Percentiles rank a stretch among this genome's conserved stretches.
Evolutionary conservation across 371 early-diverging fungal genomes (phyloP).

Genomic region (Rhizopus delemar): DNA sequence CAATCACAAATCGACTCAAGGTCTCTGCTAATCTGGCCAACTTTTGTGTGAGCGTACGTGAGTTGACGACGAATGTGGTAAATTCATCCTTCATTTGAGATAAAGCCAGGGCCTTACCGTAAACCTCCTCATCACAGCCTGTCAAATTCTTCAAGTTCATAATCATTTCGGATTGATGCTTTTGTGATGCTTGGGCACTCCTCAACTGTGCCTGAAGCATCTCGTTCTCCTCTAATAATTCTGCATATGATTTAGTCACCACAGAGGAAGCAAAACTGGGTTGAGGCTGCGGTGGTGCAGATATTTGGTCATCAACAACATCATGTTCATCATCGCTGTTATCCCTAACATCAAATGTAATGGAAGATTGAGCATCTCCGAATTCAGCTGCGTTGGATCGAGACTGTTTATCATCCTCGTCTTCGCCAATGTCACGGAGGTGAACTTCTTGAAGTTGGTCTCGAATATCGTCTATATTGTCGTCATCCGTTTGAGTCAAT

Average conservation of each 20-base stretch:
- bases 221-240: slow-evolving; percentile 54
- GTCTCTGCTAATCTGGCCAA: slow-evolving; percentile 39
- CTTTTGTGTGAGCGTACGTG: slow-evolving; percentile 42
- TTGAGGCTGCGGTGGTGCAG: slow-evolving; percentile 56
- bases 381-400: slow-evolving; percentile 54
- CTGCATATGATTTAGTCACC: slow-evolving; percentile 47
- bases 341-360: slow-evolving; percentile 33
- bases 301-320: slow-evolving; percentile 49
- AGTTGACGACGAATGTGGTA: slow-evolving; percentile 28
- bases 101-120: slow-evolving; percentile 38
- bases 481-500: slow-evolving; percentile 26
- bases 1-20: slow-evolving; percentile 34
- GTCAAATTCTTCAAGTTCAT: slow-evolving; percentile 39
- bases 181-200: slow-evolving; percentile 39
- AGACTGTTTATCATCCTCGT: slow-evolving; percentile 48
- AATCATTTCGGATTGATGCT: slow-evolving; percentile 48
- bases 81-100: slow-evolving; percentile 25
- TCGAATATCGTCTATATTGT: slow-evolving; percentile 33
- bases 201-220: slow-evolving; percentile 42
- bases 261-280: slow-evolving; percentile 43
- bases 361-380: slow-evolving; percentile 53
- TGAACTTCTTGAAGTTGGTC: slow-evolving; percentile 23
- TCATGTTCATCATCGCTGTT: slow-evolving; percentile 34
- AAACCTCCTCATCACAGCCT: slow-evolving; percentile 37
- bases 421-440: slow-evolving; percentile 13